A percentile compares a stretch with the other conserved stretches of the same genome.
phyloP scores from a whole-genome alignment of 805 yeast species.

The Dipodascus geniculatus region DNA sequence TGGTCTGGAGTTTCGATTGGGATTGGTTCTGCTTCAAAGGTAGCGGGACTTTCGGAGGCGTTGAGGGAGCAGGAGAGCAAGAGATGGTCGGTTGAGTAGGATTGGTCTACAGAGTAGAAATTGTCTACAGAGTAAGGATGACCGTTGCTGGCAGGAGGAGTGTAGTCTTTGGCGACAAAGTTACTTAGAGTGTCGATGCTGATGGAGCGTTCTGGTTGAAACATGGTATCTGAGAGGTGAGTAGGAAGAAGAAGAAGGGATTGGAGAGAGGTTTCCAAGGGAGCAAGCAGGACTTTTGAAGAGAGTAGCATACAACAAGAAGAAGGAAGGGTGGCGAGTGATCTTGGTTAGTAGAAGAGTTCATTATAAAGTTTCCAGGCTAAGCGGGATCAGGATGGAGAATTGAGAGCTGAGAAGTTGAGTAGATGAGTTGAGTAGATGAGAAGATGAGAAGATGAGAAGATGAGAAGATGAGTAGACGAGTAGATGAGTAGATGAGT shows the following conservation, averaged over 20 bases:
- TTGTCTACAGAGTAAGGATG: not conserved
- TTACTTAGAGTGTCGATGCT: constrained; percentile 1
- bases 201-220: not conserved
- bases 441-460: too few relatives aligned
- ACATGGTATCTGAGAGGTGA: not conserved
- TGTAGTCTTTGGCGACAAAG: not conserved
- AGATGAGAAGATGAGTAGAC: too few relatives aligned
- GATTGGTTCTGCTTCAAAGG: constrained; percentile 8
- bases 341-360: too few relatives aligned
- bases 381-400: not conserved
- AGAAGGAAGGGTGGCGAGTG: too few relatives aligned
- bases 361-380: not conserved
- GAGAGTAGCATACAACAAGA: too few relatives aligned
- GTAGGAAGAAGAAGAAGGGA: too few relatives aligned
- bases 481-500: too few relatives aligned
- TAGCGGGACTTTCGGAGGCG: constrained; percentile 7
- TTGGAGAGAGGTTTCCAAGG: too few relatives aligned
- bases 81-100: not conserved
- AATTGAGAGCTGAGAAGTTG: not conserved
- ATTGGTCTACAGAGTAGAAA: constrained; percentile 2
- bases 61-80: constrained; percentile 12
- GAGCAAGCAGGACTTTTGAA: too few relatives aligned
- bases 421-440: too few relatives aligned
- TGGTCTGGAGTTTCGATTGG: constrained; percentile 12
- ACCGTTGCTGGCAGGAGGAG: not conserved